Evolutionary conservation across 1,139 yeast species (phyloP), one percentile per base, ranked within the genome.

Genomic region (Geotrichum siamense): DNA sequence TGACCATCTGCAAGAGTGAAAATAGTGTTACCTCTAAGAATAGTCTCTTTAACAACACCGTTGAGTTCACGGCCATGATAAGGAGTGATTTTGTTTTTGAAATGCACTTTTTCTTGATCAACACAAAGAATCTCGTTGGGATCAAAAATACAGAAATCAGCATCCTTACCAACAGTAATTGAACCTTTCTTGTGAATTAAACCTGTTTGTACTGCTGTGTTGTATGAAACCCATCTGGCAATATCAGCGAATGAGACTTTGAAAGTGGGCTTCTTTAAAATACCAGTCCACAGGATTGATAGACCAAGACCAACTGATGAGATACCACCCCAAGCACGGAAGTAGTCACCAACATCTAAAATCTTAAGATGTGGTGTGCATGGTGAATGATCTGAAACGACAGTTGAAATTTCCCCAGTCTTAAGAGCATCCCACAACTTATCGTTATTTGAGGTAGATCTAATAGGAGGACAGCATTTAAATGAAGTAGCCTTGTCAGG

Each of bases 321-420:
- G 41, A 89, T 86, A n/a, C 96, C 97, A 39, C 96, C 97, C 97
- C 96, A 89, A 2, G 96, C 95, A 38, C 78, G 75, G 61, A 86
- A 78, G 61, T 87, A 89, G 60, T 89, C 94, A 39, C 96, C 96
- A 47, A 76, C 72, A 23, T 79, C 82, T 46, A 87, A 69, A 20
- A 82, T 82, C 61, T 87, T 89, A 55, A 89, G 69, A 51, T 85
- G 86, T 0, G 96, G 95, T 0, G 95, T 85, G 64, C 97, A 89
- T 5, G 96, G 97, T 2, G 95, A 85, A 65, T 89, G 97, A 60
- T 89, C 97, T 12, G 94, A 82, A 2, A 89, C 96, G 9, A 87
- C 93, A 1, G 95, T 79, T n/a, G 84, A 75, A 51, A 89, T 80
- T 33, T 79, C 68, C 29, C 76, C 78, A 29, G 71, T 69, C 43